Evolutionary conservation across 2,329 filamentous ascomycete species (phyloP).

Genomic region (Didymosphaeria variabile): DNA sequence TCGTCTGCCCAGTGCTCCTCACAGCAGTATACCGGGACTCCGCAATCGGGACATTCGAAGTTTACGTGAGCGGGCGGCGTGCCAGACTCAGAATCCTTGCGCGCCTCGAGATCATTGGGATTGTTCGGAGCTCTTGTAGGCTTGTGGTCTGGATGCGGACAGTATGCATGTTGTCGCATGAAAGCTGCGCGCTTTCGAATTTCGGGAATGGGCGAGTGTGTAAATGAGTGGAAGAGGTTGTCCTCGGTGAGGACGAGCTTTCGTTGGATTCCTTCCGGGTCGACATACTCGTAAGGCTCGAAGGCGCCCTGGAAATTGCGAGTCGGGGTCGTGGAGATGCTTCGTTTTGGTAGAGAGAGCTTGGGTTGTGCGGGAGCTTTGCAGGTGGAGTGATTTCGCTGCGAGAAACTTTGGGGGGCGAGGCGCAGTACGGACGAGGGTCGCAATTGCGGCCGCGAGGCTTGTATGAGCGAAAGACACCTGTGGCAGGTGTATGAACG

Average conservation of each 20-base stretch:
- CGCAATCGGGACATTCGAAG: conserved; percentile 97
- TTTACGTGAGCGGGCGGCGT: conserved; percentile 81
- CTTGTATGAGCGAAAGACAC: conserved; percentile 48
- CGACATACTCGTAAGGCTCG: conserved; percentile 47
- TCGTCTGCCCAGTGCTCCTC: conserved; percentile 96
- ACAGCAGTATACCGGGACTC: conserved; percentile 90
- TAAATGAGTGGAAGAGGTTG: conserved; percentile 93
- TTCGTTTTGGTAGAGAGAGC: conserved; percentile 36
- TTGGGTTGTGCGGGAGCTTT: conserved; percentile 37
- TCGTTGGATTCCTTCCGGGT: conserved; percentile 45
- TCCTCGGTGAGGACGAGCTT: conserved; percentile 68
- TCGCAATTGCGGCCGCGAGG: conserved; percentile 38
- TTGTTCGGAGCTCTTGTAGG: conserved; percentile 74
- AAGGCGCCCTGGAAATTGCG: conserved; percentile 39
- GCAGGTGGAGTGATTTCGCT: conserved; percentile 44
- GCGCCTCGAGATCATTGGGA: conserved; percentile 69
- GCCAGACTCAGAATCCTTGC: conserved; percentile 63
- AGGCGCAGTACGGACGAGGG: conserved; percentile 32
- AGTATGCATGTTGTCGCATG: conserved; percentile 92
- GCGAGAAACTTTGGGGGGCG: conserved; percentile 33
- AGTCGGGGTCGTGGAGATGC: conserved; percentile 43
- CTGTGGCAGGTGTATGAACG: conserved; percentile 52
- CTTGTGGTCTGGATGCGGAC: conserved; percentile 88
- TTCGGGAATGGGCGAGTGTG: conserved; percentile 84
- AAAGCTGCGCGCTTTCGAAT: conserved; percentile 89